Evolutionary conservation across 1,139 yeast species (phyloP), one percentile per base, ranked within the genome.

Genomic region (Kodamaea arcana): DNA sequence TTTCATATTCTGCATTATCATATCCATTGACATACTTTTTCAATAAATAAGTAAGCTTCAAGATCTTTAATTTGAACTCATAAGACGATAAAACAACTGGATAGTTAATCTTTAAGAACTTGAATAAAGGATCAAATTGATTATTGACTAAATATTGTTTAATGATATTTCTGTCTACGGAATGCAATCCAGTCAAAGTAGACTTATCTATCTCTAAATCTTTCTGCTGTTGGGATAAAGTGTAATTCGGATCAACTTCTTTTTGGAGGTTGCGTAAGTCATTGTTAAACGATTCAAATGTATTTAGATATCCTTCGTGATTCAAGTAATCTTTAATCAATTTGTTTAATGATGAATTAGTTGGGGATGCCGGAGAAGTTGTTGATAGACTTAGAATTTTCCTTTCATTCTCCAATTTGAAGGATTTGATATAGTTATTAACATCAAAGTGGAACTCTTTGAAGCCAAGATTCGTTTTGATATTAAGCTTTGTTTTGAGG

Each of bases 381-480:
- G 33, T 10, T 4, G 35, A 15, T 24, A 25, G 24, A 12, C 24
- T 17, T 24, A 48, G 41, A 8, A 48, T 44, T 27, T 54, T 56
- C 29, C 49, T 50, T 32, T 55, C 56, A 31, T 32, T 48, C 46
- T 55, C 55, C 2, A 43, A 41, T 38, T 72, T 72, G 45, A 54
- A 61, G 2, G 53, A 62, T 29, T 72, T 69, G 33, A 83, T 76
- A 54, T 84, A 83, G 39, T 74, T 72, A 35, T 73, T 72, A 43
- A 88, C 83, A 54, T 88, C 87, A 55, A 79, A 88, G 36, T 70
- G 64, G 54, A 88, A 88, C 36, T 78, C 69, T 35, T 56, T 61
- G 42, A 64, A 78, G 1, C 97, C 97, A 48, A 90, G 83, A 53
- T 88, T 90, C 4, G 94, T 75, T 12, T 60, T 62, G 1, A 84